Base-by-base conservation (phyloP, 2,329 filamentous ascomycete genomes). In the Penicillium concentricum region DNA sequence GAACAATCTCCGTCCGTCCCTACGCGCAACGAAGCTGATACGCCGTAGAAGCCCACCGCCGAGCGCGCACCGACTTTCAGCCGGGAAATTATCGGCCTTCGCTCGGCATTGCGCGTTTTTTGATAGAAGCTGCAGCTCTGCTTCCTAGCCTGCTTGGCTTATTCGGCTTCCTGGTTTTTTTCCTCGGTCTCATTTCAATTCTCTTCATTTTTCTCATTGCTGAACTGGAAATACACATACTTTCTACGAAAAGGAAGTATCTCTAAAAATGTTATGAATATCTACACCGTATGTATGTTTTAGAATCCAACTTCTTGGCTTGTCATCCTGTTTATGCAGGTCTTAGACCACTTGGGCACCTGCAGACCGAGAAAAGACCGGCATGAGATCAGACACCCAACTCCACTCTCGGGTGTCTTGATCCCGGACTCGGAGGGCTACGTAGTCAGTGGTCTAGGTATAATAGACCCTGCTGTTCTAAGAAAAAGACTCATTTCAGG, bases 81-180 rank as follows among this genome's bases (percentile, higher is more conserved):
- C 61, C 62, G 61, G 47, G 47, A 37, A 48, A 34, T 54, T 38
- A 2, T 47, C 62, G 62, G 61, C n/a, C 5, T 26, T 56, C 38
- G 30, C 49, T 61, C 57, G 60, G 57, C 15, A 5, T 34, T 49
- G 44, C 44, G 52, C 30, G 46, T 1, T 43, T 43, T 37, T 37
- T n/a, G 37, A 55, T 50, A 49, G 15, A 44, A 15, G n/a, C 15
- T 20, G 16, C 28, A 26, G 20, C 12, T 44, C 6, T 45, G 4
- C n/a, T 46, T 32, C 26, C 28, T n/a, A 49, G 44, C 38, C 37
- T 18, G 9, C 5, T 49, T n/a, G 16, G 13, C 10, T 30, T 54
- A 30, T 18, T 32, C 4, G 15, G n/a, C 8, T 41, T 35, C 2
- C 13, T n/a, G 8, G 4, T 12, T 32, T 34, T 18, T 15, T 13